Evolutionary conservation across 192 early-diverging fungal genomes (phyloP).

Genomic region (Entomortierella parvispora): DNA sequence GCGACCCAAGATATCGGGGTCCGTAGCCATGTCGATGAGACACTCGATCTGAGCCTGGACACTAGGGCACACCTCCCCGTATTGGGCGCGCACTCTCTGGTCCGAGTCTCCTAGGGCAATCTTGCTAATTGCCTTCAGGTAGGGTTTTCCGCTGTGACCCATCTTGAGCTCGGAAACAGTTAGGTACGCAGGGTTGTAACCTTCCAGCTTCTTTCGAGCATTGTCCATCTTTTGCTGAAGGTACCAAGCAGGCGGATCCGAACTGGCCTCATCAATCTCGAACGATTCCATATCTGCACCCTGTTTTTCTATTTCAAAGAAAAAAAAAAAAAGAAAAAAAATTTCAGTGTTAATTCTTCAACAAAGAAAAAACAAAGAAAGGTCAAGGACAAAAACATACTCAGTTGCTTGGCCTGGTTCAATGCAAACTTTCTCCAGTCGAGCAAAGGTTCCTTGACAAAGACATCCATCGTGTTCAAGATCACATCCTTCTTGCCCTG

Average conservation of each 20-base stretch:
- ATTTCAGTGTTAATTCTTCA: not conserved
- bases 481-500: slow-evolving; percentile 69
- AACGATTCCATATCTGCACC: slow-evolving; percentile 47
- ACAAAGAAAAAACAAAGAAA: not conserved
- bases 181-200: slow-evolving; percentile 75
- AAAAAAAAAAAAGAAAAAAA: not conserved
- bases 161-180: slow-evolving; percentile 62
- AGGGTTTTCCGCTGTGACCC: slow-evolving; percentile 71
- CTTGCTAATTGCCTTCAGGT: slow-evolving; percentile 53
- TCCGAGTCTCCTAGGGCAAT: slow-evolving; percentile 61
- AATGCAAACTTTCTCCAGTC: slow-evolving; percentile 81
- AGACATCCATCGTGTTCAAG: slow-evolving; percentile 81
- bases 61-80: slow-evolving; percentile 55
- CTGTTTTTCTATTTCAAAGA: slow-evolving; percentile 47
- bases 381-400: slow-evolving; percentile 27
- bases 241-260: slow-evolving; percentile 72
- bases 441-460: slow-evolving; percentile 84
- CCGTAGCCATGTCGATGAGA: slow-evolving; percentile 80
- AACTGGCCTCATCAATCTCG: slow-evolving; percentile 48
- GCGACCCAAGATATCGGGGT: slow-evolving; percentile 71
- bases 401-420: slow-evolving; percentile 68
- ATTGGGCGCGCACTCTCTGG: slow-evolving; percentile 56
- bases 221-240: slow-evolving; percentile 79
- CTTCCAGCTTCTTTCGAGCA: slow-evolving; percentile 72
- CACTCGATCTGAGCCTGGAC: slow-evolving; percentile 78